Percentiles rank a stretch among this genome's conserved stretches.
Evolutionary conservation across 1,284 basidiomycete species (phyloP).

Genomic region (Athelia sp.): DNA sequence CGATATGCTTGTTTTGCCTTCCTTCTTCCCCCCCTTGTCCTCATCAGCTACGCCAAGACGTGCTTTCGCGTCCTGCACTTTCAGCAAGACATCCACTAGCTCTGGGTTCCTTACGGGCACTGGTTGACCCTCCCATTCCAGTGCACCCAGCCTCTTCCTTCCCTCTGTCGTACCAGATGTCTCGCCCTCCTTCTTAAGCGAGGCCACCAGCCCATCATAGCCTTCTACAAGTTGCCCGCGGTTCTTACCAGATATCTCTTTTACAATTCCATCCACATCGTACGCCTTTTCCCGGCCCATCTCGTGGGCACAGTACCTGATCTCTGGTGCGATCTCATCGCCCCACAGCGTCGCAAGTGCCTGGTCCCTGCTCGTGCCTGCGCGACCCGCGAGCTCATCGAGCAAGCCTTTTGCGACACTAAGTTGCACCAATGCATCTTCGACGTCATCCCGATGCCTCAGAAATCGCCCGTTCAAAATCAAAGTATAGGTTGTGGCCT

Average conservation of each 20-base stretch:
- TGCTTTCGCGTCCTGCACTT: constrained; percentile 76
- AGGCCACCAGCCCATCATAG: constrained; percentile 54
- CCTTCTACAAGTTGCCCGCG: constrained; percentile 58
- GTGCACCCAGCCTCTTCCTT: constrained; percentile 50
- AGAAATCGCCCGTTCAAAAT: constrained; percentile 74
- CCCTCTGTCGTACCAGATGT: constrained; percentile 34
- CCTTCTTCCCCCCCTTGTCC: constrained; percentile 28
- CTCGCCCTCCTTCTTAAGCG: constrained; percentile 43
- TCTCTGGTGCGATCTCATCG: constrained; percentile 87
- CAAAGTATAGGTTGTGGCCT: constrained; percentile 64
- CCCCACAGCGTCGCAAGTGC: constrained; percentile 83
- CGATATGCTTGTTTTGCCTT: constrained; percentile 42
- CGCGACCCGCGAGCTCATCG: constrained; percentile 63
- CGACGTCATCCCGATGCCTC: constrained; percentile 68
- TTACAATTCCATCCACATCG: constrained; percentile 80
- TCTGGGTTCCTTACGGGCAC: constrained; percentile 90
- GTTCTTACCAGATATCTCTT: constrained; percentile 60
- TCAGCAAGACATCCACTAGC: constrained; percentile 82
- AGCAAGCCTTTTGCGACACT: constrained; percentile 77
- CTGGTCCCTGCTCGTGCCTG: constrained; percentile 82
- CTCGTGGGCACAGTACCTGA: constrained; percentile 91
- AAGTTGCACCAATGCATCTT: constrained; percentile 76
- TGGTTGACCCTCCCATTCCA: constrained; percentile 80
- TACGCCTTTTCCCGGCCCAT: constrained; percentile 72
- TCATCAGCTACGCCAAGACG: constrained; percentile 33